phyloP scores from a whole-genome alignment of 2,329 filamentous ascomycete genomes.

The Pseudocercospora cruenta region DNA sequence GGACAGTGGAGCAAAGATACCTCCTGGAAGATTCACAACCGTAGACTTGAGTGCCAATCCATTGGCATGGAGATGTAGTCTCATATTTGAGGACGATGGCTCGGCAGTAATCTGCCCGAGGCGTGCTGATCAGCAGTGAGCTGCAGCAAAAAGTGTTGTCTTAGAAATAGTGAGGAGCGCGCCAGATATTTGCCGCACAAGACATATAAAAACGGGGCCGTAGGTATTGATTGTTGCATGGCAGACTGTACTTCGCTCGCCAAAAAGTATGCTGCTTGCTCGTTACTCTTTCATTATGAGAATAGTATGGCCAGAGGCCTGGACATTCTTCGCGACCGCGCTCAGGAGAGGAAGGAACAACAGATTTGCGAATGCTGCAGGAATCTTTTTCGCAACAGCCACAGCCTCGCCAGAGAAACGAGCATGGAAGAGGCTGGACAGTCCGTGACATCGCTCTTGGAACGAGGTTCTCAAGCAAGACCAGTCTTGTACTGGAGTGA shows the following conservation, averaged over 20 bases:
- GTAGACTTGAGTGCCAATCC: neutral
- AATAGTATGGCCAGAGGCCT: neutral
- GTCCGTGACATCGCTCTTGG: neutral
- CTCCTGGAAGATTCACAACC: neutral
- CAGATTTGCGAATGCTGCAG: neutral
- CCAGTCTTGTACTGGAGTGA: neutral
- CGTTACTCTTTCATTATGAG: neutral
- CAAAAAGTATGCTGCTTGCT: neutral
- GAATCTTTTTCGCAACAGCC: neutral
- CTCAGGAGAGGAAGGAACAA: neutral
- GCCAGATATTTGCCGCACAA: neutral
- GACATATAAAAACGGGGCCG: neutral
- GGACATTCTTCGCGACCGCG: neutral
- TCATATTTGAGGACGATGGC: neutral
- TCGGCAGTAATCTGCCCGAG: neutral
- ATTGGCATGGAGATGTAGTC: neutral
- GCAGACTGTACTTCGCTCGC: neutral
- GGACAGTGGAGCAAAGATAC: neutral
- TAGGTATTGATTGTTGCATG: neutral
- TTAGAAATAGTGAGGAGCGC: neutral
- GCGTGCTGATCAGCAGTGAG: neutral
- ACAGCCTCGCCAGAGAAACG: neutral
- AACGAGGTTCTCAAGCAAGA: neutral
- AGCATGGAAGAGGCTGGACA: neutral
- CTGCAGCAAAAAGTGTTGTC: neutral